Percentiles rank a stretch among this genome's conserved stretches.
Evolutionary conservation across 192 early-diverging fungal genomes (phyloP).

Genomic region (Backusella macrospora): DNA sequence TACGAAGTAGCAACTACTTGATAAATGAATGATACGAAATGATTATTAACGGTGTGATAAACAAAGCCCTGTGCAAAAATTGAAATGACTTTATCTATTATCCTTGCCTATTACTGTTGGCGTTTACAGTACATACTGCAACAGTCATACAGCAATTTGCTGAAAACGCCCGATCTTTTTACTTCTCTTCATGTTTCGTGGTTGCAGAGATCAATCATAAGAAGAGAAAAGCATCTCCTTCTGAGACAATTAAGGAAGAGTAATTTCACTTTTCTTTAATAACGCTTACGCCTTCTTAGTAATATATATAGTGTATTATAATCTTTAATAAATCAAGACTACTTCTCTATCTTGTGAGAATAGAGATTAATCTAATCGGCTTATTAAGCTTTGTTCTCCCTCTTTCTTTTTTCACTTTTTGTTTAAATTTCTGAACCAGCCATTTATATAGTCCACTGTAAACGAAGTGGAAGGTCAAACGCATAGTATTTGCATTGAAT

Average conservation of each 20-base stretch:
- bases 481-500: too few relatives aligned
- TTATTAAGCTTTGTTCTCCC: too few relatives aligned
- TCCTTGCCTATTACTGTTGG: neutral
- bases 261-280: neutral
- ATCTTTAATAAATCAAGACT: too few relatives aligned
- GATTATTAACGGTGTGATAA: neutral
- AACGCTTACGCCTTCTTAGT: neutral
- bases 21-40: neutral
- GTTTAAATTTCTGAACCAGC: too few relatives aligned
- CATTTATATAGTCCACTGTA: too few relatives aligned
- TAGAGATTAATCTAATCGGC: too few relatives aligned
- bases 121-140: too few relatives aligned
- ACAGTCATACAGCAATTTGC: too few relatives aligned
- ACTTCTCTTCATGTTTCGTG: conserved; percentile 11
- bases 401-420: neutral
- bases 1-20: neutral
- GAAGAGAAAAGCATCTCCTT: neutral
- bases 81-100: neutral
- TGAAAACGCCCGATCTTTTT: too few relatives aligned
- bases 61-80: neutral
- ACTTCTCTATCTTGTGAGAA: too few relatives aligned
- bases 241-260: neutral
- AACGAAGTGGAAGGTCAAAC: neutral
- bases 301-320: neutral
- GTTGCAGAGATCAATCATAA: neutral